Base-by-base conservation (phyloP, 805 yeast species). In the Starmerella potacharoeniae region DNA sequence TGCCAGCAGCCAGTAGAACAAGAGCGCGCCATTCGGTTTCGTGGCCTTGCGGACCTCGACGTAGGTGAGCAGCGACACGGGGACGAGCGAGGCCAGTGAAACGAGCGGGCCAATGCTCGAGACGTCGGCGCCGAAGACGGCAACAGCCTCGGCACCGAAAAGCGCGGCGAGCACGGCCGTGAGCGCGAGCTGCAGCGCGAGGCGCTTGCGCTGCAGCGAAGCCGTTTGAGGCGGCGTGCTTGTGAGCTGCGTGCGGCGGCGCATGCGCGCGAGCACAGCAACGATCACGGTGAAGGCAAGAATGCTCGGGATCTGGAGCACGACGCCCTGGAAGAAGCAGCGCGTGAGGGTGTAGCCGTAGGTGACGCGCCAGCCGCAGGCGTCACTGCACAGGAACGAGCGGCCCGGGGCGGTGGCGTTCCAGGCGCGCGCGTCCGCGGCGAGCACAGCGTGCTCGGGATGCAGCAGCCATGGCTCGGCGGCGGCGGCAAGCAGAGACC, bases 1-100 rank as follows among this genome's bases (percentile, higher is more conserved):
- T 42, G 77, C 73, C 55, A 81, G 73, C 48, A 84, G 71, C 96
- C 96, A 91, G 69, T 79, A 91, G 59, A 83, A 74, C 41, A 91
- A 75, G 48, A 89, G 70, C 0, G 79, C 73, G 1, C 91, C 83
- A 61, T 77, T 79, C 1, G 96, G 81, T 28, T 86, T 77, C 44
- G 71, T 75, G 10, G 81, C 66, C 66, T 85, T 80, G 68, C 76
- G 78, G 64, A 81, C 83, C 66, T 91, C 97, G 56, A 84, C 66
- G 68, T 81, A 84, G 55, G 87, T 84, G 37, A 88, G 68, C 4
- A 71, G 69, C 16, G 77, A 66, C 0, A 81, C 84, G 5, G 84
- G 77, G 2, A 75, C 49, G 13, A 79, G 66, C 1, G 82, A 79
- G 2, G 71, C 56, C 0, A 74, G 57, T 49, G 75, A 68, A 14